Evolutionary conservation across 345 rosid species (phyloP), one percentile per base, ranked within the genome.

Genomic region (Populus nigra): DNA sequence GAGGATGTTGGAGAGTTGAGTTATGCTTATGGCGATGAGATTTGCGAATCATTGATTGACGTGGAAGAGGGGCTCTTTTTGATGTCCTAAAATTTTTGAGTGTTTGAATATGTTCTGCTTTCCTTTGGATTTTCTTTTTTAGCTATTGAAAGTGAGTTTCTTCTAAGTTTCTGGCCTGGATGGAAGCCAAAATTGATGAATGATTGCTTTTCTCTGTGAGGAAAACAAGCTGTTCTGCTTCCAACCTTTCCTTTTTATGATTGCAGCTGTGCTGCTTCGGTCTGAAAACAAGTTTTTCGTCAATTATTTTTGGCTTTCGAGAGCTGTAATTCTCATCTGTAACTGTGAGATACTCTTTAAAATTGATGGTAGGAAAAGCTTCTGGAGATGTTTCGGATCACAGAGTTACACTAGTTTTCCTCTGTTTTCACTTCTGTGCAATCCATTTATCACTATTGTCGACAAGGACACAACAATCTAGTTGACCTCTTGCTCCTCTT

Each of bases 81-180:
- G 55, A 2, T 50, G 63, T 36, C 29, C 29, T 47, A 43, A 31
- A 7, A 43, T 63, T 31, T 25, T 41, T 5, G 38, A 47, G 57
- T 36, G 25, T 41, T 69, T 38, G 39, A 25, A n/a, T 57, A 15
- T 27, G n/a, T 31, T 31, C 23, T 59, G 23, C 16, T 22, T 17
- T 62, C 17, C 35, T 49, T 50, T 25, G 18, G 29, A 25, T 76
- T 66, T 71, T 39, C 50, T 27, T 27, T 73, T 12, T 39, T 12
- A 36, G 36, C 68, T 27, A 12, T 61, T 63, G 35, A 63, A 53
- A 13, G 22, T 47, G 39, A 20, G 43, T 47, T 68, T 43, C 68
- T 33, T 33, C 35, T 7, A 25, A 25, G n/a, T 82, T 76, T 74
- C 76, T 57, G 27, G 59, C 18, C 73, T 45, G 7, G 29, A 50